Evolutionary conservation across 805 yeast genomes (phyloP).

Genomic region (Jamesozyma jinghongensis): DNA sequence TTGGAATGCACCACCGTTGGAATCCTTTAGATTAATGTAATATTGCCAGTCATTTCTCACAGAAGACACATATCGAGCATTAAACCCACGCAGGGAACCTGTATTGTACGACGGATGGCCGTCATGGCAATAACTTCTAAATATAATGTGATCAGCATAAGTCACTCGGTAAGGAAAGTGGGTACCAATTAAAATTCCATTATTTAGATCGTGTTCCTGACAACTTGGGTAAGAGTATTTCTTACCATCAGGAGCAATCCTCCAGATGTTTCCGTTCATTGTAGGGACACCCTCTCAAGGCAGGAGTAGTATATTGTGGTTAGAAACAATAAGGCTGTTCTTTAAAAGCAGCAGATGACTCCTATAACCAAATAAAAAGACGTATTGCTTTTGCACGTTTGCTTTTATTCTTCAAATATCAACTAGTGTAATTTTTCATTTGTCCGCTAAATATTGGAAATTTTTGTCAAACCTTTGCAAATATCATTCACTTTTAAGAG

Average conservation of each 20-base stretch:
- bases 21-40: slow-evolving; percentile 28
- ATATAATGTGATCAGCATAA: slow-evolving; percentile 16
- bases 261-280: slow-evolving; percentile 4
- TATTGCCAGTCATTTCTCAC: slow-evolving; percentile 41
- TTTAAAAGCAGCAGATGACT: no score
- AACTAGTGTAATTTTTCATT: no score
- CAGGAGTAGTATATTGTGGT: no score
- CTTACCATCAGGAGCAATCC: neutral
- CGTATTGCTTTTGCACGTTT: no score
- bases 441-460: no score
- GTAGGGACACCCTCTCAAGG: no score
- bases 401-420: no score
- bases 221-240: slow-evolving; percentile 22
- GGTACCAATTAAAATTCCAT: slow-evolving; percentile 29
- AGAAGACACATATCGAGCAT: slow-evolving; percentile 34
- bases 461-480: no score
- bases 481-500: no score
- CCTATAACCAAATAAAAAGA: no score
- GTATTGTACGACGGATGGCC: slow-evolving; percentile 31
- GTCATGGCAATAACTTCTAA: slow-evolving; percentile 29
- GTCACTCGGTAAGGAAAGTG: slow-evolving; percentile 8
- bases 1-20: slow-evolving; percentile 38
- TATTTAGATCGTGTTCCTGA: slow-evolving; percentile 19
- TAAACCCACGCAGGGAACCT: slow-evolving; percentile 21
- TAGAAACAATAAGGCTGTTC: no score